Base-by-base conservation (phyloP, 345 rosid genomes). In the Citrus australasica region DNA sequence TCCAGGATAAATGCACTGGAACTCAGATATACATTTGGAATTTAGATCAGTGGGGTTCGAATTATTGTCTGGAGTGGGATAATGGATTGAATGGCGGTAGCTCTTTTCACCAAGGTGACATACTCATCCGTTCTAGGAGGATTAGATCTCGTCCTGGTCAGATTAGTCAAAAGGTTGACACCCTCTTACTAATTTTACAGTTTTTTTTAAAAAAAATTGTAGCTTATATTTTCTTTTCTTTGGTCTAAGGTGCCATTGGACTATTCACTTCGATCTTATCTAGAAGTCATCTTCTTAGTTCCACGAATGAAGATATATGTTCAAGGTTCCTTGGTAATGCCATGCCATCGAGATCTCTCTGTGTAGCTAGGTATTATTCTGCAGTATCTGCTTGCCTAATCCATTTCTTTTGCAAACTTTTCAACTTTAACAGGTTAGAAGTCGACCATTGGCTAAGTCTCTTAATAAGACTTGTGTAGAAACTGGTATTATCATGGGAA, bases 21-120 rank as follows among this genome's bases (percentile, higher is more conserved):
- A 84, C 87, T 9, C 84, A 84, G 27, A 79, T 79, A 67, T 84
- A 69, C 67, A 76, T 81, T 56, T 84, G 87, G 87, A 84, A 84
- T 65, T 70, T 84, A 37, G 87, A 84, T 53, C 64, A 82, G 42
- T 82, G 87, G 87, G 86, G 87, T 11, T 79, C 81, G 35, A 25
- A 79, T 59, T 84, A 76, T 69, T 79, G 79, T 56, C 67, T 84
- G 48, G 79, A 82, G 27, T 73, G 84, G 81, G 48, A 67, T 2
- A 25, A 27, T 46, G 83, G 83, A 35, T 22, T 79, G 69, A 70
- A 28, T 63, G 84, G 83, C 42, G 81, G 84, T 11, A 84, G 87
- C 73, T 67, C 84, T 79, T 82, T 84, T 67, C 81, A 79, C 79
- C 76, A 84, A 73, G 87, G 87, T 73, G 84, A 84, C 71, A 81